Evolutionary conservation across 2,329 filamentous ascomycete species (phyloP), one percentile per base, ranked within the genome.

Genomic region (Neofusicoccum sp.): DNA sequence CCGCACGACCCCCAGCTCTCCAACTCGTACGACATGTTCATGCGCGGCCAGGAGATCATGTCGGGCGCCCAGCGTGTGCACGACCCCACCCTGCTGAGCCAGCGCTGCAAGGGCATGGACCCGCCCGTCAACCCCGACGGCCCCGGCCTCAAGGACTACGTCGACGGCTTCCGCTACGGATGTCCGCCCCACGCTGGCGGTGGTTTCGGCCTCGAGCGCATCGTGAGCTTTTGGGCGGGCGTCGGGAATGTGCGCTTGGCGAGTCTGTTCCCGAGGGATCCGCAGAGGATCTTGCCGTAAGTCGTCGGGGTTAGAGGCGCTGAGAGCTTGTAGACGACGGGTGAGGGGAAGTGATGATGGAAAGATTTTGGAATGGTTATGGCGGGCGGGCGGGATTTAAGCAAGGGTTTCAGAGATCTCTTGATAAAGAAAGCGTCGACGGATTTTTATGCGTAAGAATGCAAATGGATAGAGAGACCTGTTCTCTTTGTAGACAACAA

Each of bases 21-120:
- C 44, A 87, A 88, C 77, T 85, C 82, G 3, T 88, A 87, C 74
- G 86, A 88, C 73, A 86, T 88, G 78, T 88, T 88, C 79, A 88
- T 88, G 85, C 83, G 86, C 66, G 86, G 86, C 12, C 85, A 88
- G 72, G 86, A 88, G 71, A 88, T 88, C 72, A 84, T 86, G 80
- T 86, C 83, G 8, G 86, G 86, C 62, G 86, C 85, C 8, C 86
- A 88, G 74, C 85, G 86, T 76, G 85, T 88, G 65, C 82, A 88
- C 74, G 78, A 85, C 69, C 79, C 83, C n/a, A 76, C 79, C 36
- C 81, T 85, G 67, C 75, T 88, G 44, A 78, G 81, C 65, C 79
- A 81, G 66, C 79, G 81, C 38, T 87, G 88, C 84, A 74, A 74
- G 61, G 77, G 79, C 64, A 83, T 86, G 69, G 84, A 84, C 36